A percentile compares a stretch with the other conserved stretches of the same genome.
These are phyloP conservation scores for Wickerhamiella hasegawae DNA, from an alignment of 805 yeast species.

Conservation along the genomic window DNA sequence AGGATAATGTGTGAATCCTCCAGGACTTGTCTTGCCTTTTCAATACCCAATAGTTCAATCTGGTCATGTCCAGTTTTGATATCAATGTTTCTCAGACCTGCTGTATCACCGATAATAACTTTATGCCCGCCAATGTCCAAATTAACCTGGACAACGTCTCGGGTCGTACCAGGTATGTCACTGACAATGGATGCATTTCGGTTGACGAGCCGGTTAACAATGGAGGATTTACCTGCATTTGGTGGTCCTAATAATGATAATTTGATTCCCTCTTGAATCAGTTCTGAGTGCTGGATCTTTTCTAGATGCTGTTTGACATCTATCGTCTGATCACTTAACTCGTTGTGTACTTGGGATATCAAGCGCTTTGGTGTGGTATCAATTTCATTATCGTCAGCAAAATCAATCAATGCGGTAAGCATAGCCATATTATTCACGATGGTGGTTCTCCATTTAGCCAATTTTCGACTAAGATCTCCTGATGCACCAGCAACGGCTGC, in stretches of 20 bases:
- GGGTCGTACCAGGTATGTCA: conserved; percentile 81
- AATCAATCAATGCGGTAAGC: conserved; percentile 79
- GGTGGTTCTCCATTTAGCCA: conserved; percentile 48
- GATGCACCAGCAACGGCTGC: conserved; percentile 60
- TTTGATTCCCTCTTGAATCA: conserved; percentile 57
- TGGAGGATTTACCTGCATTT: conserved; percentile 88
- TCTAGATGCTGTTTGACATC: conserved; percentile 1
- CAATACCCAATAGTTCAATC: conserved; percentile 70
- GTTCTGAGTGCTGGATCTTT: conserved; percentile 22
- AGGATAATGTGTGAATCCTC: conserved; percentile 48
- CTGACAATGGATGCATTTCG: conserved; percentile 85
- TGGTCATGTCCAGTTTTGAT: conserved; percentile 23
- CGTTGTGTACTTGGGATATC: background rate
- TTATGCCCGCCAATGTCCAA: conserved; percentile 74
- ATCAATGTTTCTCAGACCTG: conserved; percentile 49
- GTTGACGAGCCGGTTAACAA: conserved; percentile 58
- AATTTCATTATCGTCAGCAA: conserved; percentile 83
- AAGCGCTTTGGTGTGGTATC: conserved; percentile 20
- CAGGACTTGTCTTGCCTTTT: conserved; percentile 50
- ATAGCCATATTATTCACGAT: conserved; percentile 55
- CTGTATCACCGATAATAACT: conserved; percentile 78
- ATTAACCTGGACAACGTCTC: conserved; percentile 74
- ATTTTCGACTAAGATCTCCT: conserved; percentile 44
- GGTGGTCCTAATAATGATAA: conserved; percentile 77
- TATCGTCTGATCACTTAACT: background rate